These are phyloP conservation scores for Conringia planisiliqua DNA, from an alignment of 345 rosid genomes.

Conservation along the genomic window DNA sequence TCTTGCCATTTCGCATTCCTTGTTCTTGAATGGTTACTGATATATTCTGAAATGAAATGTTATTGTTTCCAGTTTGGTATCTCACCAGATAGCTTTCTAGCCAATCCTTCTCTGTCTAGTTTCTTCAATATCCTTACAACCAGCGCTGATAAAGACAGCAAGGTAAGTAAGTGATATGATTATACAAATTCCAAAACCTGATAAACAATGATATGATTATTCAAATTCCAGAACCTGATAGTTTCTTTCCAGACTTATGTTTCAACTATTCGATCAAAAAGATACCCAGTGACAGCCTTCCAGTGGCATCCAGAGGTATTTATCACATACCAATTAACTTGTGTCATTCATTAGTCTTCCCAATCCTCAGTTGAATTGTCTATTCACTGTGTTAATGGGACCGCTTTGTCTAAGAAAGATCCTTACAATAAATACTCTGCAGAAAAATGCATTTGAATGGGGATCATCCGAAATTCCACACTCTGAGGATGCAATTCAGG, in stretches of 20 bases:
- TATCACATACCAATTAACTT: not conserved
- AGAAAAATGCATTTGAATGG: conserved; percentile 98
- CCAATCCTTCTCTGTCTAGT: conserved; percentile 45
- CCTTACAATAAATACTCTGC: conserved; percentile 11
- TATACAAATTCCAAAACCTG: not conserved
- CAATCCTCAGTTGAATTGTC: no score
- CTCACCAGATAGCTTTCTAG: conserved; percentile 52
- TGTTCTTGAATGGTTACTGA: not conserved
- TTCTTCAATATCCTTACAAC: conserved; percentile 83
- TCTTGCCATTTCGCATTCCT: no score
- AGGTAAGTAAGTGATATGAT: conserved; percentile 38
- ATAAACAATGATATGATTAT: not conserved
- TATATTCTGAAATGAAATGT: not conserved
- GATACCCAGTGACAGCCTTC: conserved; percentile 79
- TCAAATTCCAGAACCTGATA: no score
- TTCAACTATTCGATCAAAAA: conserved; percentile 66
- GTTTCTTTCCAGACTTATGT: conserved; percentile 57
- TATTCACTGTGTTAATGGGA: no score
- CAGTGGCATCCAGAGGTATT: conserved; percentile 96
- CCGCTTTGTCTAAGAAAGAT: not conserved
- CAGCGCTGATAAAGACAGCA: conserved; percentile 49
- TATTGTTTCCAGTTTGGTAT: conserved; percentile 58
- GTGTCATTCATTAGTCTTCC: not conserved
- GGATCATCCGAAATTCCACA: conserved; percentile 73
- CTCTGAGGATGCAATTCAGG: conserved; percentile 78